phyloP scores from a whole-genome alignment of 768 basidiomycete genomes.

The Macrolepiota dolichaula region DNA sequence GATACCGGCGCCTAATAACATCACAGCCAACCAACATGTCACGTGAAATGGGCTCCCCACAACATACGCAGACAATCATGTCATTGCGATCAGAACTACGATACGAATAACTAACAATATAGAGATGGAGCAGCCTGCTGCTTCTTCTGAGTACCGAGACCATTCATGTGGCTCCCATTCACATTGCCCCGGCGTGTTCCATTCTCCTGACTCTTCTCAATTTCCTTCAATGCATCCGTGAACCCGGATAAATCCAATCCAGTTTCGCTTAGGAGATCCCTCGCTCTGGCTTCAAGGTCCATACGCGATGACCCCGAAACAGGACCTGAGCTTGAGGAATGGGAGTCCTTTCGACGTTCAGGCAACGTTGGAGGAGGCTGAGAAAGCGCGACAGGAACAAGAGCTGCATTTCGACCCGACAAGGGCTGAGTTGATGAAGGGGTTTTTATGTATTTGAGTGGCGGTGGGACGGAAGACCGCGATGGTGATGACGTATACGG shows the following conservation, averaged over 20 bases:
- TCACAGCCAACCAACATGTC: neutral
- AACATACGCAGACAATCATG: neutral
- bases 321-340: neutral
- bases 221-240: slow-evolving; percentile 20
- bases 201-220: slow-evolving; percentile 15
- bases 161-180: neutral
- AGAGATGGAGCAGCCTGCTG: slow-evolving; percentile 4
- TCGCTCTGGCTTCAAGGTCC: slow-evolving; percentile 13
- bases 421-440: neutral
- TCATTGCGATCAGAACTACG: neutral
- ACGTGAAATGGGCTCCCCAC: neutral
- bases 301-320: neutral
- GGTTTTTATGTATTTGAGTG: neutral
- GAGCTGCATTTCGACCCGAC: neutral
- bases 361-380: neutral
- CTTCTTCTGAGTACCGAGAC: neutral
- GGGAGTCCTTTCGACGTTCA: neutral
- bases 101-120: neutral
- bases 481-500: neutral
- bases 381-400: neutral
- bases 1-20: neutral
- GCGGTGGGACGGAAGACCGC: neutral
- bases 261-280: slow-evolving; percentile 20
- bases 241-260: slow-evolving; percentile 23
- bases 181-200: neutral